Percentiles rank a stretch among this genome's conserved stretches.
phyloP scores from a whole-genome alignment of 2,329 filamentous ascomycete genomes.

The Corinectria fuckeliana region DNA sequence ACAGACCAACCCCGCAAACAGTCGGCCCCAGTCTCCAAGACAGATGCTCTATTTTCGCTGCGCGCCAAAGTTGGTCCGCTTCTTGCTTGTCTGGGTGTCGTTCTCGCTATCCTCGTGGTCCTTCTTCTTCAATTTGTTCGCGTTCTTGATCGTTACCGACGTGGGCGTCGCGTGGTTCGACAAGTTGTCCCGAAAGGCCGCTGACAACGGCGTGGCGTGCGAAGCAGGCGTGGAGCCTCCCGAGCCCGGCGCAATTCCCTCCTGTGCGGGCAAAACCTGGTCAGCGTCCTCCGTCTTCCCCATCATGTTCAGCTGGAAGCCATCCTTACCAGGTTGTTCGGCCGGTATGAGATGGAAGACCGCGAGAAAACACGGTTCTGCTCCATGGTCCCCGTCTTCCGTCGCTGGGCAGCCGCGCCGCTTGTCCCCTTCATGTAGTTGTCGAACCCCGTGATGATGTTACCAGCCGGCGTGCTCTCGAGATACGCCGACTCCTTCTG shows the following conservation, averaged over 20 bases:
- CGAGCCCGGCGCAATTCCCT: constrained; percentile 45
- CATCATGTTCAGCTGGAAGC: background rate
- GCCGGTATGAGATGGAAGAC: constrained; percentile 68
- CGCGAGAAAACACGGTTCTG: constrained; percentile 76
- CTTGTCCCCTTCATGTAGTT: constrained; percentile 92
- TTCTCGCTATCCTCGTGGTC: constrained; percentile 65
- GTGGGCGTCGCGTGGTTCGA: constrained; percentile 64
- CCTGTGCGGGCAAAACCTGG: constrained; percentile 16
- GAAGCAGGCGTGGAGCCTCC: constrained; percentile 45
- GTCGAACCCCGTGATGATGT: constrained; percentile 97
- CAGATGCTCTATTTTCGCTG: constrained; percentile 51
- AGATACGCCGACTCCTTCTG: constrained; percentile 87
- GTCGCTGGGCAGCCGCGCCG: constrained; percentile 66
- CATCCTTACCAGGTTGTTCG: constrained; percentile 45
- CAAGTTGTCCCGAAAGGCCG: constrained; percentile 57
- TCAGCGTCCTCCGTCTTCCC: constrained; percentile 12
- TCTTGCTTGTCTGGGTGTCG: constrained; percentile 59
- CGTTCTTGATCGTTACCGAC: constrained; percentile 54
- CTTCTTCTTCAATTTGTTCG: constrained; percentile 62
- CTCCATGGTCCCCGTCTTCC: constrained; percentile 70
- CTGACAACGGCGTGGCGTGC: constrained; percentile 55
- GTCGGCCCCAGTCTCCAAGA: background rate
- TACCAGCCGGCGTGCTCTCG: constrained; percentile 86
- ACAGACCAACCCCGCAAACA: background rate
- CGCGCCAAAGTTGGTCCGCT: constrained; percentile 64